Evolutionary conservation across 345 rosid genomes (phyloP).

Genomic region (Citrus trifoliata): DNA sequence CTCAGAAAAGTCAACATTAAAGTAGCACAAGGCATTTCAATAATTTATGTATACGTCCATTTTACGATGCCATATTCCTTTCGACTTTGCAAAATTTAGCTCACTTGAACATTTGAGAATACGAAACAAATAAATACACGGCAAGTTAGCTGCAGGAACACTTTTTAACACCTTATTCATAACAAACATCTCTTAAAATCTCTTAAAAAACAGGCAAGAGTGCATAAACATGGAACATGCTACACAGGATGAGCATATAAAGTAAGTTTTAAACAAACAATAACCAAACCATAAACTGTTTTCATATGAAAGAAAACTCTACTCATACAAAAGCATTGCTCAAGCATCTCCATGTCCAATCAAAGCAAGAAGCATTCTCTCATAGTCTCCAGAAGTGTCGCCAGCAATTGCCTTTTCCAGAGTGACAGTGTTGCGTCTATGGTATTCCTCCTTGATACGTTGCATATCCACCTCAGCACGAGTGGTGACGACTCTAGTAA

Average conservation of each 20-base stretch:
- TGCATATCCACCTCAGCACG: conserved; percentile 86
- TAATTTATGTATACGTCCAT: no score
- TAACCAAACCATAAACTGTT: background rate
- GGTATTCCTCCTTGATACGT: conserved; percentile 76
- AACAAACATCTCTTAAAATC: background rate
- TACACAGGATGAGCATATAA: background rate
- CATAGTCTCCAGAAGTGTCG: conserved; percentile 82
- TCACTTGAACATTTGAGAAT: background rate
- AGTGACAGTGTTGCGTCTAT: conserved; percentile 66
- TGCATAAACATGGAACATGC: background rate
- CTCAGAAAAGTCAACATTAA: no score
- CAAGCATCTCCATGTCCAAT: conserved; percentile 59
- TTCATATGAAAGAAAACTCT: background rate
- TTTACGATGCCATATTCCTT: background rate
- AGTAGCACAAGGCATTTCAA: no score
- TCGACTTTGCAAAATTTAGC: background rate
- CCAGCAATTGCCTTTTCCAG: conserved; percentile 66
- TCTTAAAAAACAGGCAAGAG: background rate
- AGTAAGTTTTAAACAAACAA: background rate
- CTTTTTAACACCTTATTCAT: background rate
- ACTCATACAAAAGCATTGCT: conserved; percentile 11
- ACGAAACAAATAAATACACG: background rate
- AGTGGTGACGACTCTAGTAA: conserved; percentile 70
- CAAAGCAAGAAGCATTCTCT: conserved; percentile 71
- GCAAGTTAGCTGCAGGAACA: background rate